Evolutionary conservation across 2,329 filamentous ascomycete species (phyloP).

Genomic region (Pseudocercospora eumusae): DNA sequence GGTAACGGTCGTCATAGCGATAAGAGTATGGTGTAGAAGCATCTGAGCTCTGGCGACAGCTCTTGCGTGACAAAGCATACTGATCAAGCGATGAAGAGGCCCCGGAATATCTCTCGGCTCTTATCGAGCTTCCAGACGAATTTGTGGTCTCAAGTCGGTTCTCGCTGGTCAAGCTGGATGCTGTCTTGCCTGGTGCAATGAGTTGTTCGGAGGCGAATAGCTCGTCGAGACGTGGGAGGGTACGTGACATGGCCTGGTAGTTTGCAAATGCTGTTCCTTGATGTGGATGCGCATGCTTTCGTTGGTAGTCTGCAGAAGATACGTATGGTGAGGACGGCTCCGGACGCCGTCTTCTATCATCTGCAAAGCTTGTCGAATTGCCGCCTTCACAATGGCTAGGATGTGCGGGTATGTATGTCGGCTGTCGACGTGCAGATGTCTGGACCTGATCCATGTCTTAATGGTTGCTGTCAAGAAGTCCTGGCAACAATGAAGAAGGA

Average conservation of each 20-base stretch:
- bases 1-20: not conserved
- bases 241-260: constrained; percentile 10
- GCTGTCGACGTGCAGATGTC: not conserved
- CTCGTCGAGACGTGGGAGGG: constrained; percentile 19
- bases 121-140: not conserved
- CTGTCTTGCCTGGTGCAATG: constrained; percentile 13
- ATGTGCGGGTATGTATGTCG: not conserved
- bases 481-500: not conserved
- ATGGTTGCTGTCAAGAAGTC: not conserved
- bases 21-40: not conserved
- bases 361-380: constrained; percentile 6
- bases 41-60: not conserved
- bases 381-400: not conserved
- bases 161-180: not conserved
- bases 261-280: constrained; percentile 3
- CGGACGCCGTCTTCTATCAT: constrained; percentile 5
- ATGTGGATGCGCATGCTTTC: constrained; percentile 3
- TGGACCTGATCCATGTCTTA: constrained; percentile 8
- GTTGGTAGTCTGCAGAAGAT: not conserved
- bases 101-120: not conserved
- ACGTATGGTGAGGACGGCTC: constrained; percentile 5
- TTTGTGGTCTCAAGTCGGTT: not conserved
- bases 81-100: constrained; percentile 5
- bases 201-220: constrained; percentile 21
- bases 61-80: constrained; percentile 9